Conservation (phyloP, 768 basidiomycete genomes). For the Pholiota microspora region DNA sequence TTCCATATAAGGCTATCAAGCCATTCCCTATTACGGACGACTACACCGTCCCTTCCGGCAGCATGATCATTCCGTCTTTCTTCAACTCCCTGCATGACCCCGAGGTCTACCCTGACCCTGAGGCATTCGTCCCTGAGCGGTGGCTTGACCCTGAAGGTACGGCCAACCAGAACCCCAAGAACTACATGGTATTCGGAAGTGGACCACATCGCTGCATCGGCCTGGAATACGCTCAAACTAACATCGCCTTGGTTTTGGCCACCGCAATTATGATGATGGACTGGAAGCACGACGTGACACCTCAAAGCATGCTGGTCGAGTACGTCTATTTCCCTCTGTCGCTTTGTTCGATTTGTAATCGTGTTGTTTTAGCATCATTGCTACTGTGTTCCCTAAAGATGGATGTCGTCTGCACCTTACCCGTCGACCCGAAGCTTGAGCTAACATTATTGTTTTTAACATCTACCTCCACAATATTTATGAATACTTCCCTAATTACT, state of each 20-base stretch:
- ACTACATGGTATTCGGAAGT: conserved; percentile 94
- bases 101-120: conserved; percentile 83
- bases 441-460: not conserved
- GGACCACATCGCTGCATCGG: conserved; percentile 95
- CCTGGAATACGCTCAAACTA: conserved; percentile 88
- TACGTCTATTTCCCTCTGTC: conserved; percentile 37
- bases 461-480: conserved; percentile 2
- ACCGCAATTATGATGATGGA: conserved; percentile 78
- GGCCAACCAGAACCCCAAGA: conserved; percentile 85
- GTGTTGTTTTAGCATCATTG: conserved; percentile 67
- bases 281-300: conserved; percentile 86
- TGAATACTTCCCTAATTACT: not conserved
- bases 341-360: not conserved
- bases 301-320: conserved; percentile 77
- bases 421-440: conserved; percentile 43
- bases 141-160: conserved; percentile 84
- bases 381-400: conserved; percentile 96
- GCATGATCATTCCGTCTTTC: conserved; percentile 95
- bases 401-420: conserved; percentile 80
- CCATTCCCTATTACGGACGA: conserved; percentile 89
- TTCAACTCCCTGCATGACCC: conserved; percentile 93
- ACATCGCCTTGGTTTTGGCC: conserved; percentile 83
- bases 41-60: conserved; percentile 88
- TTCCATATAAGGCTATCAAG: conserved; percentile 90
- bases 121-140: conserved; percentile 80